These are phyloP conservation scores for Cryptococcus sp. DNA, from an alignment of 1,284 basidiomycete genomes.

Conservation along the genomic window DNA sequence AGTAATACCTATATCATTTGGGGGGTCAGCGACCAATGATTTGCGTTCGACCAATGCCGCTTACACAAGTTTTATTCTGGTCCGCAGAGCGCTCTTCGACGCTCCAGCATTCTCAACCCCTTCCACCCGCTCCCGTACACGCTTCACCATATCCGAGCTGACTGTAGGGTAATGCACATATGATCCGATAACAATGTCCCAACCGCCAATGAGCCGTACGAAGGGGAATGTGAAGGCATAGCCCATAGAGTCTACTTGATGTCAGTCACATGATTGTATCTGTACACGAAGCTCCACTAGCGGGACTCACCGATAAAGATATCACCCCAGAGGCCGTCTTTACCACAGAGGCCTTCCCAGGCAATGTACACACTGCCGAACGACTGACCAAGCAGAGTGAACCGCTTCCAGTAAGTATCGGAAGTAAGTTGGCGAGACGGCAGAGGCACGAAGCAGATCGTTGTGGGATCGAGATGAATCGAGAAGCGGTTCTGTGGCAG, in stretches of 20 bases:
- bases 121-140: slow-evolving; percentile 65
- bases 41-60: slow-evolving; percentile 34
- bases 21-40: not conserved
- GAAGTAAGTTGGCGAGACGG: slow-evolving; percentile 71
- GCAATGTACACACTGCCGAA: slow-evolving; percentile 81
- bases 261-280: not conserved
- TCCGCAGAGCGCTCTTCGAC: slow-evolving; percentile 64
- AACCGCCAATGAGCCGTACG: slow-evolving; percentile 61
- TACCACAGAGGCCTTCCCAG: slow-evolving; percentile 62
- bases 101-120: slow-evolving; percentile 73
- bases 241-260: slow-evolving; percentile 85
- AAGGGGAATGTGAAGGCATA: slow-evolving; percentile 91
- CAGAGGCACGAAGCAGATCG: slow-evolving; percentile 78
- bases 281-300: not conserved
- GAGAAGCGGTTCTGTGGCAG: slow-evolving; percentile 72
- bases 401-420: slow-evolving; percentile 78
- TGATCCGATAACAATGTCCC: slow-evolving; percentile 72
- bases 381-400: slow-evolving; percentile 90
- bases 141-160: slow-evolving; percentile 86
- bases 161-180: slow-evolving; percentile 98
- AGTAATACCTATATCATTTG: slow-evolving; percentile 71
- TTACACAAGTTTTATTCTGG: slow-evolving; percentile 71
- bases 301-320: slow-evolving; percentile 76
- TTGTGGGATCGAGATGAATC: slow-evolving; percentile 66
- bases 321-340: slow-evolving; percentile 59